Base-by-base conservation (phyloP, 2,329 filamentous ascomycete genomes). In the Aspergillus tubingensis region DNA sequence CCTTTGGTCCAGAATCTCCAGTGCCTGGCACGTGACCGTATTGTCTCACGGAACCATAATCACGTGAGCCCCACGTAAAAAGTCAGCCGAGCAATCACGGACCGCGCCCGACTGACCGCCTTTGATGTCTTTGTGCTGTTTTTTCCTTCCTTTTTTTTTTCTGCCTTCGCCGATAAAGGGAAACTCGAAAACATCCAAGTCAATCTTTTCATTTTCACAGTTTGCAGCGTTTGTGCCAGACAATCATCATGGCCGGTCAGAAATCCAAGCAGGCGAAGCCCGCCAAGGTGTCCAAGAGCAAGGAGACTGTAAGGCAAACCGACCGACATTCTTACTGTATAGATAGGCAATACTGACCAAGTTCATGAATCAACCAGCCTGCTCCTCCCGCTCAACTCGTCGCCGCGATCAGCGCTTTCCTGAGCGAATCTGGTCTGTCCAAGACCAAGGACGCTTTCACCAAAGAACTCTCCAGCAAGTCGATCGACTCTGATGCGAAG, bases 381-480 rank as follows among this genome's bases (percentile, higher is more conserved):
- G 69, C 79, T 50, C 81, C 85, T 25, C 83, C 88, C 4, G 75
- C 83, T 27, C 83, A 89, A 74, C 79, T 92, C 38, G 79, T 92
- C 71, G 84, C 87, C 62, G 79, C 91, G 15, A 83, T 92, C 68
- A 86, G 86, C 63, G 76, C 78, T 21, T 92, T 92, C 74, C 81
- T 92, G 53, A 82, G 82, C 44, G 83, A 88, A 49, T 83, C 89
- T 73, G 84, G 86, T n/a, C 89, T 91, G 68, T 75, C 81, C 51
- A 80, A 81, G 60, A 85, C 89, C 49, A 84, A 84, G 69, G 79
- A 82, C 61, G 83, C 85, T 5, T 88, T 92, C 70, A 80, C 81
- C 67, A 85, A 87, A 71, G 86, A 91, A 71, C 80, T 82, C 77
- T 61, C 70, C 51, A 72, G 69, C 49, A 74, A 73, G 52, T 70